Base-by-base conservation (phyloP, 345 rosid genomes). In the Reutealis trisperma region DNA sequence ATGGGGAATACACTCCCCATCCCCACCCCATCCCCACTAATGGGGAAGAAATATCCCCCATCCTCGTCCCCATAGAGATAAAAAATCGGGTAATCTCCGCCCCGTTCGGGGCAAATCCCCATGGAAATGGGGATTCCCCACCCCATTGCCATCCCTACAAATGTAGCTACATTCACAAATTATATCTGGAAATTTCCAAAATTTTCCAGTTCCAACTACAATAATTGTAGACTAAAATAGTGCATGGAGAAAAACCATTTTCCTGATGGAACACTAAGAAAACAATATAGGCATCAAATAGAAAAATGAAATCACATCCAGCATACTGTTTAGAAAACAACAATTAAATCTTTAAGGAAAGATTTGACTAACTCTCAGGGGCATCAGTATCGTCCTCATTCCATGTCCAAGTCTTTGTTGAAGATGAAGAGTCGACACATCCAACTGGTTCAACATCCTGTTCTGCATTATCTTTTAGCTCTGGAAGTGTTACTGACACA, bases 311-410 rank as follows among this genome's bases (percentile, higher is more conserved):
- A 37, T 37, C 41, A 37, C 5, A 62, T 34, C 22, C 24, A 42
- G 74, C 41, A 71, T 61, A 41, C 30, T 3, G 21, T 6, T 55
- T 14, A 12, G 58, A 58, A 61, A 52, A 70, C 62, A 70, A 77
- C 67, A 62, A 57, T 70, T 57, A 75, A 80, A 74, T 60, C 16
- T 54, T 30, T 58, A 6, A 24, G 62, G 42, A 32, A 79, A 57
- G 77, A 77, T 67, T 68, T 71, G 27, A 85, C 91, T 83, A 80
- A 96, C 99, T 86, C 82, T 88, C 85, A 9, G 98, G 98, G 30
- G 98, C 90, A 52, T 90, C 90, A 61, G 60, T 68, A 77, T 87
- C 83, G 79, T 90, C 94, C 75, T 84, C 85, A 77, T 84, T 88
- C 96, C 90, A 91, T 70, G 84, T 73, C 73, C 57, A 75, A 37